Conservation (phyloP, 2,329 filamentous ascomycete species). For the Colletotrichum caudatum region DNA sequence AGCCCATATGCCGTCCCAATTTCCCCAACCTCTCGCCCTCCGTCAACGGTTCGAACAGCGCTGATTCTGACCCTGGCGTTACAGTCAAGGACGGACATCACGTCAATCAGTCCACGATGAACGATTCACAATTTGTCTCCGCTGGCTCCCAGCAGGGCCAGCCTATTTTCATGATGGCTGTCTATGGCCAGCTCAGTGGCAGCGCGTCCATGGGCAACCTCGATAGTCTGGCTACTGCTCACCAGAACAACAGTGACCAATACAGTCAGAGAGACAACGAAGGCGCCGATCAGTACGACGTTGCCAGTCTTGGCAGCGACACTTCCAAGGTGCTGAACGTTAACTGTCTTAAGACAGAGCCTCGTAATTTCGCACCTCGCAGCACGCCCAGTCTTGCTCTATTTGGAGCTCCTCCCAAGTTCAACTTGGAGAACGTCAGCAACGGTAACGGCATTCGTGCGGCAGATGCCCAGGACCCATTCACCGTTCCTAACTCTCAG, state of each 20-base stretch:
- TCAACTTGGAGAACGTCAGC: constrained; percentile 45
- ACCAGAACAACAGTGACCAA: constrained; percentile 8
- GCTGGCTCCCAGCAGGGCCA: neutral
- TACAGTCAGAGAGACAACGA: neutral
- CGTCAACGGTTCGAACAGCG: neutral
- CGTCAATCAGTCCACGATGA: neutral
- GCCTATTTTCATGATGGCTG: neutral
- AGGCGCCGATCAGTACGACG: neutral
- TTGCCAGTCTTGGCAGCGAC: constrained; percentile 21
- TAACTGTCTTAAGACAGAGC: constrained; percentile 52
- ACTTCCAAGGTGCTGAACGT: constrained; percentile 22
- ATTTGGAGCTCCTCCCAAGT: constrained; percentile 54
- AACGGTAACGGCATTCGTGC: neutral
- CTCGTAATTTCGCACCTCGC: constrained; percentile 57
- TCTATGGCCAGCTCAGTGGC: constrained; percentile 21
- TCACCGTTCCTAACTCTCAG: constrained; percentile 8
- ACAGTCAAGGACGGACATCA: neutral
- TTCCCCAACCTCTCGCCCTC: neutral
- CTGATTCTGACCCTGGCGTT: neutral
- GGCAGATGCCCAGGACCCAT: constrained; percentile 14
- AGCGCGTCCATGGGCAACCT: constrained; percentile 34
- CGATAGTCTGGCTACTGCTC: constrained; percentile 8
- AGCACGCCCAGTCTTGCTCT: constrained; percentile 46
- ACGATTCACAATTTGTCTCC: neutral
- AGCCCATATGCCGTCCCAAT: neutral